These are phyloP conservation scores for Insectozyma bohioensis DNA, from an alignment of 1,139 yeast species.

Conservation along the genomic window DNA sequence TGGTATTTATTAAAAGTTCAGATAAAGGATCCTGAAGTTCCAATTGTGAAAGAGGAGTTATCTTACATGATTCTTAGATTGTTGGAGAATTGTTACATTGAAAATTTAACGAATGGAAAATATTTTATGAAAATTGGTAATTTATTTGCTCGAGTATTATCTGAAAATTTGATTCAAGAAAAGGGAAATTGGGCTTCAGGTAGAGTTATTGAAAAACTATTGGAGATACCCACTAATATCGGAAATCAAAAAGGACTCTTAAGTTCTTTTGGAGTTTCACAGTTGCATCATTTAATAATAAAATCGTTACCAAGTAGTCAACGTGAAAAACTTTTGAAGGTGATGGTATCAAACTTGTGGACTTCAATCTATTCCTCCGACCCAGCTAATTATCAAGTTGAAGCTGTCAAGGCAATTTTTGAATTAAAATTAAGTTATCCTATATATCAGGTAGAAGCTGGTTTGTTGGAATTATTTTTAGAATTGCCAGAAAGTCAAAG, in stretches of 20 bases:
- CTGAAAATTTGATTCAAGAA: no score
- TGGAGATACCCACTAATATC: no score
- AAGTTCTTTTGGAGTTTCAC: conserved; percentile 52
- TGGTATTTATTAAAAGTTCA: conserved; percentile 15
- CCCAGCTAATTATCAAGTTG: conserved; percentile 57
- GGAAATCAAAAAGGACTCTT: no score
- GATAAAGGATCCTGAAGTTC: conserved; percentile 18
- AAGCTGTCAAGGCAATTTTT: conserved; percentile 54
- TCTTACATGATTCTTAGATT: no score
- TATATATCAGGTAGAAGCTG: conserved; percentile 56
- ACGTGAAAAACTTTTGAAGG: conserved; percentile 32
- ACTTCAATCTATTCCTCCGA: conserved; percentile 41
- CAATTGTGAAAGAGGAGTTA: no score
- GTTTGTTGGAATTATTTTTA: conserved; percentile 49
- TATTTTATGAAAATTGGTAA: no score
- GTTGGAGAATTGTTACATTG: no score
- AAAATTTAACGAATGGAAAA: no score
- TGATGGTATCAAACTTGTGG: conserved; percentile 47
- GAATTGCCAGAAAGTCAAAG: conserved; percentile 35
- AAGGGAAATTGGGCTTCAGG: no score
- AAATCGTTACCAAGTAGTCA: conserved; percentile 24
- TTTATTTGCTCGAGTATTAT: no score
- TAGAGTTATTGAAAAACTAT: no score
- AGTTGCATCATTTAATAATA: no score
- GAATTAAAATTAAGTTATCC: conserved; percentile 40